phyloP scores from a whole-genome alignment of 768 basidiomycete genomes.

The Lactarius deliciosus region DNA sequence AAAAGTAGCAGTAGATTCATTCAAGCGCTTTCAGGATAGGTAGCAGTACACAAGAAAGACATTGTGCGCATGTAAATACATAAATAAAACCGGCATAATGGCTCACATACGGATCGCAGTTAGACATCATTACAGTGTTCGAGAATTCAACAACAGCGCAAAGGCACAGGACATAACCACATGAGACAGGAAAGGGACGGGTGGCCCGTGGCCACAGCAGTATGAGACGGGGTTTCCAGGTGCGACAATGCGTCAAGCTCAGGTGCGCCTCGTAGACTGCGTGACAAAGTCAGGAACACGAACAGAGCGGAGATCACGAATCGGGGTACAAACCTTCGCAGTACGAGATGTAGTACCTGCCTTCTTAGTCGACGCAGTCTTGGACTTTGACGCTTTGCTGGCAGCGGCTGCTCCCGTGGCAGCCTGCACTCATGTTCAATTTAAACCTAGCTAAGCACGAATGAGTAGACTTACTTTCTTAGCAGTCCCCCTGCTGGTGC shows the following conservation, averaged over 20 bases:
- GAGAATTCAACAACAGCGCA: slow-evolving; percentile 6
- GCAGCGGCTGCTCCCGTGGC: slow-evolving; percentile 48
- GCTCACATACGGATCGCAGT: slow-evolving; percentile 14
- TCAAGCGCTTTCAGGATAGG: slow-evolving; percentile 7
- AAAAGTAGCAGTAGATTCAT: not conserved
- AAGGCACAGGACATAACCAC: slow-evolving; percentile 12
- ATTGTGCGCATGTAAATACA: slow-evolving; percentile 24
- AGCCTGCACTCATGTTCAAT: slow-evolving; percentile 40
- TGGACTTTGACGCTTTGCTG: slow-evolving; percentile 34
- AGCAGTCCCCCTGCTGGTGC: slow-evolving; percentile 45
- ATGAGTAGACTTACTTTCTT: slow-evolving; percentile 56
- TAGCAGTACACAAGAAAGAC: slow-evolving; percentile 27
- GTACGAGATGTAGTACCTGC: not conserved
- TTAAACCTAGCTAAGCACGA: slow-evolving; percentile 5
- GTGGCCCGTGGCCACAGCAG: slow-evolving; percentile 4
- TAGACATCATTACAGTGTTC: slow-evolving; percentile 17
- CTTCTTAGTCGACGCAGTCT: slow-evolving; percentile 32
- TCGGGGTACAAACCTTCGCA: slow-evolving; percentile 10
- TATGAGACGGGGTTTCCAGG: not conserved
- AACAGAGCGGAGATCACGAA: not conserved
- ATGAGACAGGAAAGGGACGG: slow-evolving; percentile 1
- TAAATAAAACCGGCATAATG: slow-evolving; percentile 24
- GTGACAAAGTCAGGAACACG: not conserved
- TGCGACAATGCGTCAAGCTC: not conserved
- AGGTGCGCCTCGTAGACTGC: slow-evolving; percentile 16